Base-by-base conservation (phyloP, 768 basidiomycete species). In the Psilocybe cubensis region DNA sequence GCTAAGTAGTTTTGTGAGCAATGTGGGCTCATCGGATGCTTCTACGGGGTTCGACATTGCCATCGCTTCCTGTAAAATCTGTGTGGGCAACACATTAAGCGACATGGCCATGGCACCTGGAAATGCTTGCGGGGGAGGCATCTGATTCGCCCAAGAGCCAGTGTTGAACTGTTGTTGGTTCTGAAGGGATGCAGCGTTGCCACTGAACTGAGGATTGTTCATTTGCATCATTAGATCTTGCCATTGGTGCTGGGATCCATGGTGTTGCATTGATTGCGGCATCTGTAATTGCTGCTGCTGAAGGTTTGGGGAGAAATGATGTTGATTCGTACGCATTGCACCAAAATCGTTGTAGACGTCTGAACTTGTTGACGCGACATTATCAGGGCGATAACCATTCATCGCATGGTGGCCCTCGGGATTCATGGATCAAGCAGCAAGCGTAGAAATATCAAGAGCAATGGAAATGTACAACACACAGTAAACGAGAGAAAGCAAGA, bases 1-100 rank as follows among this genome's bases (percentile, higher is more conserved):
- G 14, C 72, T 72, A 20, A 79, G 63, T 46, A 84, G 65, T 7
- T 81, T 78, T 60, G 79, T 77, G 11, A 88, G 76, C 20, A 91
- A 78, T 6, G 81, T 66, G 11, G 79, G 78, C 49, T 91, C 88
- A 66, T 91, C 89, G 18, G 79, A 74, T 33, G 72, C 72, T 35
- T 67, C 83, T 65, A 74, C 85, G 6, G 87, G 87, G 14, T 76
- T 71, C 28, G 79, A 83, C 61, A 87, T 72, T 6, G 79, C 73
- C 24, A 82, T 70, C 31, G 83, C 80, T 57, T 86, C 84, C 57
- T 86, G 84, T 40, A 86, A 69, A 24, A 87, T 66, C 62, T 86
- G 83, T 47, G 77, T 79, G 5, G 82, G 78, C 28, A 87, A 59
- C 64, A 79, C 67, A 57, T 73, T 75, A 57, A 79, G 76, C 35